These are phyloP conservation scores for Penicillium sp. DNA, from an alignment of 2,329 filamentous ascomycete genomes.

Conservation along the genomic window DNA sequence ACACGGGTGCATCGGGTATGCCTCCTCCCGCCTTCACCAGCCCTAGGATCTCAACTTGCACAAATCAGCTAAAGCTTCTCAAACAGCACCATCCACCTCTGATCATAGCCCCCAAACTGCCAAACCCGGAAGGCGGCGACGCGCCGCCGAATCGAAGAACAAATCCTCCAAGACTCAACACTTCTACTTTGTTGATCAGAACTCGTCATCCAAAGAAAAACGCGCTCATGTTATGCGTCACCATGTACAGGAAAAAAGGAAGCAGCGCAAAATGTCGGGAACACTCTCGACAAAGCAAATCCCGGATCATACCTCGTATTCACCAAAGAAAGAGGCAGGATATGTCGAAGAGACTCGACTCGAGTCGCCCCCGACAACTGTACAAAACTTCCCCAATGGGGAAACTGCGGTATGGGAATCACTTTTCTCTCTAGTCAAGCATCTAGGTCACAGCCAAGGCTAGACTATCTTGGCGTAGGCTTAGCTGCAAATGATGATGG, in stretches of 20 bases:
- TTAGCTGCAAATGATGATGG: background rate
- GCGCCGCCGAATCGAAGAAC: slow-evolving; percentile 22
- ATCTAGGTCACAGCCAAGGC: background rate
- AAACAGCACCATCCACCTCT: slow-evolving; percentile 19
- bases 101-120: slow-evolving; percentile 15
- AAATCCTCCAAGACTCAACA: slow-evolving; percentile 28
- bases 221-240: slow-evolving; percentile 47
- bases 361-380: background rate
- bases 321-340: slow-evolving; percentile 8
- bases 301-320: slow-evolving; percentile 1
- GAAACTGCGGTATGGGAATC: slow-evolving; percentile 22
- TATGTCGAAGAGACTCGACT: slow-evolving; percentile 3
- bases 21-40: background rate
- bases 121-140: slow-evolving; percentile 28
- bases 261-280: slow-evolving; percentile 29
- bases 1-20: slow-evolving; percentile 14
- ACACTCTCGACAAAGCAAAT: slow-evolving; percentile 6
- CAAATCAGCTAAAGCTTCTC: background rate
- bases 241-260: slow-evolving; percentile 44
- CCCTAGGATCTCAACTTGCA: background rate
- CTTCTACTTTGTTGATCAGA: slow-evolving; percentile 44
- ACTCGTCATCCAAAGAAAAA: slow-evolving; percentile 42
- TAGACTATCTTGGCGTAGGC: background rate
- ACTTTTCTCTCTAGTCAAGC: background rate
- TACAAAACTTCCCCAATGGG: slow-evolving; percentile 1